These are phyloP conservation scores for Eutrema salsugineum DNA, from an alignment of 441 rosid species.

Conservation along the genomic window DNA sequence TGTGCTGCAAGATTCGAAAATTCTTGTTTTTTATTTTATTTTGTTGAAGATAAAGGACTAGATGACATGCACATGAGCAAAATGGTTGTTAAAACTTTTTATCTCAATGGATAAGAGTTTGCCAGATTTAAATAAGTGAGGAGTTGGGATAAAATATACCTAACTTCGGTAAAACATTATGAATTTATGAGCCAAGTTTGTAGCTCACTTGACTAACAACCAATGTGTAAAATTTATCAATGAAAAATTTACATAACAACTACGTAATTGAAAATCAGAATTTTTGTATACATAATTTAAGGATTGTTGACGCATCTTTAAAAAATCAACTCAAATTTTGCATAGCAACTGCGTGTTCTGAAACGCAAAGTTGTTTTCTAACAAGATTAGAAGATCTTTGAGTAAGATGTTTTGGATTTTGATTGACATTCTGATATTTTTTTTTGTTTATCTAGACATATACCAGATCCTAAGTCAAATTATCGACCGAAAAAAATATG, in stretches of 20 bases:
- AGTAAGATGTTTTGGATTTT: neutral
- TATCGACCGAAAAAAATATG: neutral
- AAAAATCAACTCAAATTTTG: neutral
- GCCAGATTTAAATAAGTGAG: neutral
- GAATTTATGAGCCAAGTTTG: neutral
- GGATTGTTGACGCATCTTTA: neutral
- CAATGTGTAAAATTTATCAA: no score
- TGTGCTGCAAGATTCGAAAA: neutral
- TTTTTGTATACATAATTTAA: neutral
- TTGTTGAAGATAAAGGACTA: neutral
- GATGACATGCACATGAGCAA: slow-evolving; percentile 19
- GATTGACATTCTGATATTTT: neutral
- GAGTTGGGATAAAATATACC: slow-evolving; percentile 5
- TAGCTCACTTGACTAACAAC: neutral
- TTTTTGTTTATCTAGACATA: neutral
- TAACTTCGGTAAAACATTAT: slow-evolving; percentile 11
- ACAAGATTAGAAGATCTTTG: neutral
- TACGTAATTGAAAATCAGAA: no score
- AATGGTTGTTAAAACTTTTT: neutral
- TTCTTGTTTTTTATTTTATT: neutral
- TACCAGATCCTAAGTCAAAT: neutral
- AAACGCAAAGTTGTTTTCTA: neutral
- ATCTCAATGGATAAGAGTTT: slow-evolving; percentile 18
- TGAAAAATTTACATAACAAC: no score
- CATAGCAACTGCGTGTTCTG: neutral